Conservation (phyloP, 352 stramenopile species). For the Phytophthora citrophthora region DNA sequence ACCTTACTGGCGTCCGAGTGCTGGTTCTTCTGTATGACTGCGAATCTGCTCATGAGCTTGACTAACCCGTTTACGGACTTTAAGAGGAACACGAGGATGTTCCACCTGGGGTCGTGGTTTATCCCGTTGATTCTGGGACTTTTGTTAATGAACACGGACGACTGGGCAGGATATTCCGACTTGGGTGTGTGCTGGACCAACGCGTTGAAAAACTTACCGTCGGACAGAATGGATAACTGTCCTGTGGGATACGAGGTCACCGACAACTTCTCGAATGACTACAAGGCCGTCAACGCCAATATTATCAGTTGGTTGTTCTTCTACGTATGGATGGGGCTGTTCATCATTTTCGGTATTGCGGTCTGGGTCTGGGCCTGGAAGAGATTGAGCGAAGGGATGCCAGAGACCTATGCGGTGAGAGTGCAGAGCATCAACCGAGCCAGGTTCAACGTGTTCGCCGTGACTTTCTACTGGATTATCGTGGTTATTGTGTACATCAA, state of each 20-base stretch:
- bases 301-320: slow-evolving; percentile 90
- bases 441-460: slow-evolving; percentile 89
- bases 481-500: slow-evolving; percentile 81
- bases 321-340: slow-evolving; percentile 87
- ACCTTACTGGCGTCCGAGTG: slow-evolving; percentile 83
- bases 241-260: slow-evolving; percentile 47
- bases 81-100: slow-evolving; percentile 84
- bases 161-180: slow-evolving; percentile 88
- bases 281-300: slow-evolving; percentile 85
- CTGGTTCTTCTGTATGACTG: slow-evolving; percentile 92
- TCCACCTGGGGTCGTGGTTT: slow-evolving; percentile 88
- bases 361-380: slow-evolving; percentile 90
- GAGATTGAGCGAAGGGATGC: slow-evolving; percentile 86
- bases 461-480: slow-evolving; percentile 90
- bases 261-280: slow-evolving; percentile 66
- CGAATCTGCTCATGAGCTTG: slow-evolving; percentile 87
- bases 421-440: slow-evolving; percentile 89
- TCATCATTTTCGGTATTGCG: slow-evolving; percentile 82
- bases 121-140: slow-evolving; percentile 62
- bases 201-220: slow-evolving; percentile 67
- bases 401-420: slow-evolving; percentile 85
- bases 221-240: slow-evolving; percentile 43
- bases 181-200: slow-evolving; percentile 90
- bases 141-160: slow-evolving; percentile 70
- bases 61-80: slow-evolving; percentile 93